Conservation (phyloP, 2,329 filamentous ascomycete species). For the Madurella fahalii region DNA sequence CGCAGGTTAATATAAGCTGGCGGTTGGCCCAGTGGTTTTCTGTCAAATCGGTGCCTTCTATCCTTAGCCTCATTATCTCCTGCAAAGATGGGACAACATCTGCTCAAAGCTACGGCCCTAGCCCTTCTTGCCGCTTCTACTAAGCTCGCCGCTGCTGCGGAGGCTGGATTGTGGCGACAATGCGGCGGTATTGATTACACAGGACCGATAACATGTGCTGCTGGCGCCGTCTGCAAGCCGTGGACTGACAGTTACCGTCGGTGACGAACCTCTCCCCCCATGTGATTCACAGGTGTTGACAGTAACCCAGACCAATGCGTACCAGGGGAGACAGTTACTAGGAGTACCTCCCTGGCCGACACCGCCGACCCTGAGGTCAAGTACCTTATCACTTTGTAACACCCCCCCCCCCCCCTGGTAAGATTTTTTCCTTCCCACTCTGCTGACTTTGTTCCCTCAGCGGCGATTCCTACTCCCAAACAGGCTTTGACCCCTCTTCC, state of each 20-base stretch:
- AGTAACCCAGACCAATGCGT: slow-evolving; percentile 18
- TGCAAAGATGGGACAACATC: slow-evolving; percentile 4
- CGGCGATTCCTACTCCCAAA: slow-evolving; percentile 58
- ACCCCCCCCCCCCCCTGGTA: neutral
- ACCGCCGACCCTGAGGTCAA: slow-evolving; percentile 17
- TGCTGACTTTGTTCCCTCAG: slow-evolving; percentile 27
- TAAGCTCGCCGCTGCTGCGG: slow-evolving; percentile 1
- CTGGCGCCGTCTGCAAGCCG: slow-evolving; percentile 16
- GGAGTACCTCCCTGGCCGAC: neutral
- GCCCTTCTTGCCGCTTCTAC: slow-evolving; percentile 13
- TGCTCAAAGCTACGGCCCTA: slow-evolving; percentile 4
- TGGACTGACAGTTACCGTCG: slow-evolving; percentile 22
- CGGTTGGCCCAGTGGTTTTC: too few species aligned
- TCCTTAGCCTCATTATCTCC: neutral
- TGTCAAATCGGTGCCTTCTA: neutral
- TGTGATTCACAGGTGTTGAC: neutral
- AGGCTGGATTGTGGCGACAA: slow-evolving; percentile 14
- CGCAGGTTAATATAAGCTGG: neutral
- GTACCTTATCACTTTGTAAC: slow-evolving; percentile 42
- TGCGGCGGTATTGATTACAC: slow-evolving; percentile 20
- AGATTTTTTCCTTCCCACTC: neutral
- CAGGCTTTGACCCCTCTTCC: slow-evolving; percentile 49
- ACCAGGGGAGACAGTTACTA: slow-evolving; percentile 6
- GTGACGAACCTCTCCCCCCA: neutral
- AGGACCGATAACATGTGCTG: slow-evolving; percentile 14